A percentile compares a stretch with the other conserved stretches of the same genome.
phyloP scores from a whole-genome alignment of 2,329 filamentous ascomycete species.

The Botrytis sinoallii region DNA sequence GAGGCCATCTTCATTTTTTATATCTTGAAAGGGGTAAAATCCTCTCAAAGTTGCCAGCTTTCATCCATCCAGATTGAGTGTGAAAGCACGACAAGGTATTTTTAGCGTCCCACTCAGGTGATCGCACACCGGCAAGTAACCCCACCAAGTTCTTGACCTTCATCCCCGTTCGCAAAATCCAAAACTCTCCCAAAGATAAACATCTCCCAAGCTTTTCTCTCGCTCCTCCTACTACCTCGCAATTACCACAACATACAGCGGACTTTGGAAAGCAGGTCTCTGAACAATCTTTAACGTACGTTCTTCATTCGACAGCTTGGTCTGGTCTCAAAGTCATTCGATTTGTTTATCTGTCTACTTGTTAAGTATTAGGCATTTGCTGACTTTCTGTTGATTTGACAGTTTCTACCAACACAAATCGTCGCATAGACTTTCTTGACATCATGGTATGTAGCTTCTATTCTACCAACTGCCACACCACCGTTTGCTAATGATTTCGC shows the following conservation, averaged over 20 bases:
- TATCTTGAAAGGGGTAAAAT: conserved; percentile 9
- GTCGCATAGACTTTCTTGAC: conserved; percentile 18
- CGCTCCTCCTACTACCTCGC: conserved; percentile 15
- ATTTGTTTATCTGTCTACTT: conserved; percentile 18
- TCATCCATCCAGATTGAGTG: background rate
- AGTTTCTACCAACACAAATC: conserved; percentile 11
- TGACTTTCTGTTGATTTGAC: conserved; percentile 4
- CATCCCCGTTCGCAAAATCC: conserved; percentile 21
- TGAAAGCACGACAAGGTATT: conserved; percentile 9
- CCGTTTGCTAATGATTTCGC: conserved; percentile 24
- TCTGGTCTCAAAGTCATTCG: background rate
- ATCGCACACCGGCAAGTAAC: conserved; percentile 21
- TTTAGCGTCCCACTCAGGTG: conserved; percentile 21
- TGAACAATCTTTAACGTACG: conserved; percentile 12
- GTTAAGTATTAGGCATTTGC: conserved; percentile 6
- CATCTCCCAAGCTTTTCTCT: conserved; percentile 20
- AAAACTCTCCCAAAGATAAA: conserved; percentile 22
- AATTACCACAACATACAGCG: conserved; percentile 1
- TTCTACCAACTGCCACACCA: background rate
- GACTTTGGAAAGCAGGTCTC: conserved; percentile 4
- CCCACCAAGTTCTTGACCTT: conserved; percentile 22
- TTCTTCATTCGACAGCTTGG: background rate
- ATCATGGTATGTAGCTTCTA: conserved; percentile 27
- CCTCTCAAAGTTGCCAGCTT: conserved; percentile 8
- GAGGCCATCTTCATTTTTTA: background rate